These are phyloP conservation scores for Mercurialis annua DNA, from an alignment of 345 rosid species.

Conservation along the genomic window DNA sequence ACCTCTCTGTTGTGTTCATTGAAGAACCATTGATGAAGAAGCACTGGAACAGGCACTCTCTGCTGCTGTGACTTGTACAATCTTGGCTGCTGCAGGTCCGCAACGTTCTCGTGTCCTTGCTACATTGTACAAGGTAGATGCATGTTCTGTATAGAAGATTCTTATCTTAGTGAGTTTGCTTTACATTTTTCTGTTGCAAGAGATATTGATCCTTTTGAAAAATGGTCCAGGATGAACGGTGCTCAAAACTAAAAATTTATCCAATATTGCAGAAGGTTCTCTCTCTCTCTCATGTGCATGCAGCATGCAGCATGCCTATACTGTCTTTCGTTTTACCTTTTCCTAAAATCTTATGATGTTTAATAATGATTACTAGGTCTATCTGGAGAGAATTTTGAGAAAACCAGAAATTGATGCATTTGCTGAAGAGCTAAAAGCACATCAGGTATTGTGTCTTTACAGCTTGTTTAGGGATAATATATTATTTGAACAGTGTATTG, in stretches of 20 bases:
- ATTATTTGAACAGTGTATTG: constrained; percentile 7
- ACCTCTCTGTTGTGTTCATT: constrained; percentile 9
- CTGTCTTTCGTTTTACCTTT: background rate
- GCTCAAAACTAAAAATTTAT: constrained; percentile 90
- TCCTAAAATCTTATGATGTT: background rate
- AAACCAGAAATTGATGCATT: constrained; percentile 96
- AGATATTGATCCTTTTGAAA: constrained; percentile 19
- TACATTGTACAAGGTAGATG: constrained; percentile 72
- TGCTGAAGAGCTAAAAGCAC: constrained; percentile 86
- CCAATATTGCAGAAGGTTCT: constrained; percentile 92
- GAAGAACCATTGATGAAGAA: constrained; percentile 87
- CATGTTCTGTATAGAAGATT: constrained; percentile 1
- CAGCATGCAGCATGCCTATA: background rate
- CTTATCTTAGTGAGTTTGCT: background rate
- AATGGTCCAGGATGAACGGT: constrained; percentile 82
- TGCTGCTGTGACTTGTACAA: constrained; percentile 96
- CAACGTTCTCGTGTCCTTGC: constrained; percentile 95
- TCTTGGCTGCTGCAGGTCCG: constrained; percentile 97
- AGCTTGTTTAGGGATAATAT: constrained; percentile 4
- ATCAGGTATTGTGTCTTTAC: constrained; percentile 56
- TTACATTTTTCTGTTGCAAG: constrained; percentile 1
- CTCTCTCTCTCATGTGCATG: constrained; percentile 6
- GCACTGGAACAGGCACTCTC: constrained; percentile 88
- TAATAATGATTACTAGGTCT: constrained; percentile 47
- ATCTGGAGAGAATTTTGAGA: constrained; percentile 89